Conservation (phyloP, 1,284 basidiomycete genomes). For the Entoloma clypeatum region DNA sequence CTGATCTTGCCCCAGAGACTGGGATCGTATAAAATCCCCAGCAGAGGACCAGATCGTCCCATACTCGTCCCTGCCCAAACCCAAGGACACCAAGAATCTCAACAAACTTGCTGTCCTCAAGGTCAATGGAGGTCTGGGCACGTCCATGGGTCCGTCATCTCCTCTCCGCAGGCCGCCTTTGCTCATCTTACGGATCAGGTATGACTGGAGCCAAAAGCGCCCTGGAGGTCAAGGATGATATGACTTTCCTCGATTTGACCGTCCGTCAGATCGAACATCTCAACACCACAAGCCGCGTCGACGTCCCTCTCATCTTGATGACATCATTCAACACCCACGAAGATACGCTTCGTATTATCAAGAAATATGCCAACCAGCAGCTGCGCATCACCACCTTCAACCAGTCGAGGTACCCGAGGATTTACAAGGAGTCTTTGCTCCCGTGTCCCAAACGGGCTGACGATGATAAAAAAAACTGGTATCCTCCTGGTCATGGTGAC, state of each 20-base stretch:
- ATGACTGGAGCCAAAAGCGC: slow-evolving; percentile 94
- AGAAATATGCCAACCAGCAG: slow-evolving; percentile 99
- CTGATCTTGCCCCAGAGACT: slow-evolving; percentile 59
- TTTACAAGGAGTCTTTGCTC: slow-evolving; percentile 91
- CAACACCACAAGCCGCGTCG: slow-evolving; percentile 67
- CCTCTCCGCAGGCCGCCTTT: background rate
- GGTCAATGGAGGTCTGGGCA: slow-evolving; percentile 99
- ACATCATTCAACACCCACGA: slow-evolving; percentile 99
- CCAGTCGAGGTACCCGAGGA: slow-evolving; percentile 97
- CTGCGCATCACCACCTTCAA: slow-evolving; percentile 96
- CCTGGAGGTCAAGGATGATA: slow-evolving; percentile 92
- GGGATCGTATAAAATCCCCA: slow-evolving; percentile 97
- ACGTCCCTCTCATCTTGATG: slow-evolving; percentile 99
- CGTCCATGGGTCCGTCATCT: slow-evolving; percentile 77
- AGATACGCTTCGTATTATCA: slow-evolving; percentile 96
- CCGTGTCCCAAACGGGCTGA: slow-evolving; percentile 85
- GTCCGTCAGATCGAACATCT: slow-evolving; percentile 96
- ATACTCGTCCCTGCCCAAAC: slow-evolving; percentile 71
- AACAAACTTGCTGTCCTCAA: slow-evolving; percentile 98
- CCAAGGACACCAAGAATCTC: slow-evolving; percentile 68
- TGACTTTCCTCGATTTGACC: slow-evolving; percentile 98
- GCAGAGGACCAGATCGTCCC: slow-evolving; percentile 90
- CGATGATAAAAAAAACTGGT: slow-evolving; percentile 96
- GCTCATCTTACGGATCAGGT: slow-evolving; percentile 37
- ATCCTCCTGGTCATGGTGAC: slow-evolving; percentile 99